Conservation (phyloP, 2,329 filamentous ascomycete species). For the Penicillium sp. region DNA sequence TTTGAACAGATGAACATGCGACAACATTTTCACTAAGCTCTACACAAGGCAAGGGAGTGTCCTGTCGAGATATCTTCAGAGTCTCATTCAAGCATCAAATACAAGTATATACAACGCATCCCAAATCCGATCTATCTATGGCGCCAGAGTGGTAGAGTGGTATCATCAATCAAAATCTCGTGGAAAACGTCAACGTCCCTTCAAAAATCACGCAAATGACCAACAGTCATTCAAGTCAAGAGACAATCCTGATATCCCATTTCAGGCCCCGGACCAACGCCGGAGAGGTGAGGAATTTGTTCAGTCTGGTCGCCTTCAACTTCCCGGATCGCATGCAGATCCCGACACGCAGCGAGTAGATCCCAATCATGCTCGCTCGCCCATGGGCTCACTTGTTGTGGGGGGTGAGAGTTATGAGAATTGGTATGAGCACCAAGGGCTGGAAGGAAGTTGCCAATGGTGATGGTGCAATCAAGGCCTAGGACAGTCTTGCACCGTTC, state of each 20-base stretch:
- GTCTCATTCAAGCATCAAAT: background rate
- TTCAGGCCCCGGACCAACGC: constrained; percentile 1
- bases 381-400: constrained; percentile 14
- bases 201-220: background rate
- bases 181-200: background rate
- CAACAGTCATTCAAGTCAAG: constrained; percentile 1
- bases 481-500: constrained; percentile 35
- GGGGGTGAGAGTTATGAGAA: background rate
- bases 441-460: constrained; percentile 31
- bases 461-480: constrained; percentile 34
- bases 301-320: constrained; percentile 10
- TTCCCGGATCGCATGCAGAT: constrained; percentile 6
- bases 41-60: background rate
- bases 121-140: constrained; percentile 11
- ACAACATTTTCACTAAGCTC: too few species aligned
- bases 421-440: constrained; percentile 15
- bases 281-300: constrained; percentile 2
- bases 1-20: too few species aligned
- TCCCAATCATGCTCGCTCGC: constrained; percentile 21
- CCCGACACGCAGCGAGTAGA: constrained; percentile 4
- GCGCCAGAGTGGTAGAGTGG: constrained; percentile 15
- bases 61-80: background rate
- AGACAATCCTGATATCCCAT: constrained; percentile 12
- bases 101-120: background rate
- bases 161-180: constrained; percentile 17